Conservation (phyloP, 768 basidiomycete species). For the Leccinum longicurvipes region DNA sequence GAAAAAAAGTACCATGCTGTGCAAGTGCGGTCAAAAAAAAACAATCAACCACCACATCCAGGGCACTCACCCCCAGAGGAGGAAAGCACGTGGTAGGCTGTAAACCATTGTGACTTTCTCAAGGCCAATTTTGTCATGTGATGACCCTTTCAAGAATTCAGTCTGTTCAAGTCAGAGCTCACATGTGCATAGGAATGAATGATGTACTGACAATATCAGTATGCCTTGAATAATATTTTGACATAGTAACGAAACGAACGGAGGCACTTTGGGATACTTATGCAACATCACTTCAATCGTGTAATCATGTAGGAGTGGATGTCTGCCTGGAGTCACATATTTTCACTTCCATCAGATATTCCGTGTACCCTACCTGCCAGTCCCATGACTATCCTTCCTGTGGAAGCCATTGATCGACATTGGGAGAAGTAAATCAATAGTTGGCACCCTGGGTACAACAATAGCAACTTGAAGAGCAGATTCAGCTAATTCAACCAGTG, state of each 20-base stretch:
- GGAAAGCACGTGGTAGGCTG: constrained; percentile 52
- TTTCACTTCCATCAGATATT: not conserved
- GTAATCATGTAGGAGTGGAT: not conserved
- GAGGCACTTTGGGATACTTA: constrained; percentile 9
- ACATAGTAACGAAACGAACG: constrained; percentile 9
- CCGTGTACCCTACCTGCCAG: constrained; percentile 5
- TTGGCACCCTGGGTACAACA: constrained; percentile 2
- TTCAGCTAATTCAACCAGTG: not conserved
- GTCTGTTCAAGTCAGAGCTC: constrained; percentile 8
- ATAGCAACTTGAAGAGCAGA: not conserved
- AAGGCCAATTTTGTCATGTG: constrained; percentile 35
- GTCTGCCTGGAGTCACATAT: not conserved
- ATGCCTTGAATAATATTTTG: not conserved
- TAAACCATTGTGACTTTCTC: constrained; percentile 52
- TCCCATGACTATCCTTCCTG: not conserved
- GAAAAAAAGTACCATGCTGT: constrained; percentile 27
- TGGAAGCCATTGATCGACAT: constrained; percentile 8
- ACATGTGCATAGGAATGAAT: not conserved
- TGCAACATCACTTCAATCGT: constrained; percentile 14
- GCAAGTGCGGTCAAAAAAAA: not conserved
- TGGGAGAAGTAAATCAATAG: constrained; percentile 5
- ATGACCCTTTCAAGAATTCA: constrained; percentile 14
- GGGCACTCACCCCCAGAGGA: constrained; percentile 55
- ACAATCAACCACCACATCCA: not conserved
- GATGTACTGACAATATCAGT: constrained; percentile 36